Evolutionary conservation across 2,329 filamentous ascomycete genomes (phyloP), one percentile per base, ranked within the genome.

Genomic region (Fusarium nodosum): DNA sequence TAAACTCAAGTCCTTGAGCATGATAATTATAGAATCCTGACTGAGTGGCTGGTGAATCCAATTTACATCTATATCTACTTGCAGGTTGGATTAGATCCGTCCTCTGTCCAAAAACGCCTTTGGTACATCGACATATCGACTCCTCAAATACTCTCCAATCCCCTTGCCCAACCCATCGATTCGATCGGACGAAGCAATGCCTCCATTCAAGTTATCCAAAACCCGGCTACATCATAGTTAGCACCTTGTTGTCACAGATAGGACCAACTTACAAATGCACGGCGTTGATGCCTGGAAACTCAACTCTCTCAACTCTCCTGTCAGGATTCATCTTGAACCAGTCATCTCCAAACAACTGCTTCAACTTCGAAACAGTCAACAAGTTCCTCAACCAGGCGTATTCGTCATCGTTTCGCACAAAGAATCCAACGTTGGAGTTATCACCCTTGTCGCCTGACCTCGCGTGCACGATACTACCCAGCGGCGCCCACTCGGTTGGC

Each of bases 131-230:
- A 85, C 81, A n/a, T 76, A 77, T 65, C 81, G 82, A 24, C 79
- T 79, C 47, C 82, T 72, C 53, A 85, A 48, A 66, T 83, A 84
- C 76, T 85, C 82, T 16, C 75, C 78, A 39, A 79, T 75, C 24
- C 82, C 82, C 77, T 85, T 85, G 0, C 82, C 83, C 16, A 85
- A 70, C 1, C 79, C 81, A 69, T 85, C 83, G 46, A 83, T 82
- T 2, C 78, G 78, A 48, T 76, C 77, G 36, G 79, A 82, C 7
- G 80, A 79, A 54, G 82, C 79, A 70, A 81, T 82, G 0, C 82
- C 81, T 0, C 81, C 75, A 53, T 83, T 81, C 10, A 84, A 73
- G 65, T 84, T 82, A 66, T 84, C 83, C 56, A 83, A 78, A 24
- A 85, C 69, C 36, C 75, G 74, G 26, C 74, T 76, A 2, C 2